Evolutionary conservation across 2,329 filamentous ascomycete species (phyloP).

Genomic region (Corniculantispora saksenae): DNA sequence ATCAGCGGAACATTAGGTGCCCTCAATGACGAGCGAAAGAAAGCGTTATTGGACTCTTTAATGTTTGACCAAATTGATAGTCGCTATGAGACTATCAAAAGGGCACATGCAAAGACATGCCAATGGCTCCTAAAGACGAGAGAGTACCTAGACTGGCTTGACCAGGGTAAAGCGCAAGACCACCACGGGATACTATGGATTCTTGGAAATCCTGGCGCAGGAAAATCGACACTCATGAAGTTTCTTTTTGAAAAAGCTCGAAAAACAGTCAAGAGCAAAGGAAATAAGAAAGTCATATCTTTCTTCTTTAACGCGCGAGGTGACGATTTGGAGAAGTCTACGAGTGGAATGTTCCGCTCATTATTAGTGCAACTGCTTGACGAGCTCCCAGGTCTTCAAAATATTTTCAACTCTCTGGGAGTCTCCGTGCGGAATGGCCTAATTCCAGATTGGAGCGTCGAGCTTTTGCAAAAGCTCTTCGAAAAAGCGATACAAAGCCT

Average conservation of each 20-base stretch:
- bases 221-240: constrained; percentile 50
- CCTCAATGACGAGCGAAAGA: not conserved
- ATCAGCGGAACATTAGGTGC: not conserved
- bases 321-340: constrained; percentile 42
- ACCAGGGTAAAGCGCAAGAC: not conserved
- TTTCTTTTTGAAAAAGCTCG: constrained; percentile 31
- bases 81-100: not conserved
- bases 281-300: constrained; percentile 30
- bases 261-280: constrained; percentile 21
- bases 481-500: not conserved
- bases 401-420: not conserved
- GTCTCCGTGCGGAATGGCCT: not conserved
- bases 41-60: not conserved
- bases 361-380: constrained; percentile 47
- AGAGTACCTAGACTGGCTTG: constrained; percentile 12
- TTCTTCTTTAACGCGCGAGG: constrained; percentile 55
- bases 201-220: constrained; percentile 44
- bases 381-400: constrained; percentile 24
- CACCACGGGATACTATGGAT: constrained; percentile 34
- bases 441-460: not conserved
- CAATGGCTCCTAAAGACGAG: not conserved
- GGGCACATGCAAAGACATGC: not conserved
- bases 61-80: not conserved
- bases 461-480: not conserved
- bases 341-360: constrained; percentile 49